phyloP scores from a whole-genome alignment of 2,329 filamentous ascomycete species.

The Xylariales sp. region DNA sequence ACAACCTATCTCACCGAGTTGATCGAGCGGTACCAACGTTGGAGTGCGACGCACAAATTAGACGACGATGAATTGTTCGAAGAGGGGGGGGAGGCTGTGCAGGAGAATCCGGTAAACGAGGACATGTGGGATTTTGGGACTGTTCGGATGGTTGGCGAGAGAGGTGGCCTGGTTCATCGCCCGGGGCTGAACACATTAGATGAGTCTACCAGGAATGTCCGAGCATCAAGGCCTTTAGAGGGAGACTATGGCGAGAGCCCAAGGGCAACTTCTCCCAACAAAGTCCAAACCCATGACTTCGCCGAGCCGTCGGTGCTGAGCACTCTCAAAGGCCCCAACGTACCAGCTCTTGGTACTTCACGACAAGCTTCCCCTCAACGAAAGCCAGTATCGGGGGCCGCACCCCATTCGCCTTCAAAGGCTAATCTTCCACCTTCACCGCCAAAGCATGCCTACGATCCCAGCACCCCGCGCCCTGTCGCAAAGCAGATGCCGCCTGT shows the following conservation, averaged over 20 bases:
- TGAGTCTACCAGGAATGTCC: conserved; percentile 82
- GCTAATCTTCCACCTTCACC: conserved; percentile 71
- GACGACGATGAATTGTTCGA: conserved; percentile 75
- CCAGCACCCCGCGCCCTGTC: conserved; percentile 60
- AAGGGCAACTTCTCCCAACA: conserved; percentile 64
- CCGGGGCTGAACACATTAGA: conserved; percentile 78
- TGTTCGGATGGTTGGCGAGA: conserved; percentile 80
- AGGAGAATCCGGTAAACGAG: conserved; percentile 73
- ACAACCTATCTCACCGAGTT: conserved; percentile 96
- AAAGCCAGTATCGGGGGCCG: conserved; percentile 59
- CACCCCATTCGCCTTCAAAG: conserved; percentile 66
- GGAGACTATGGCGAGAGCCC: conserved; percentile 65
- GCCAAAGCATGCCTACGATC: conserved; percentile 57
- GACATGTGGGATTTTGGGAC: conserved; percentile 99
- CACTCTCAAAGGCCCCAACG: conserved; percentile 64
- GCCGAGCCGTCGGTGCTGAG: conserved; percentile 58
- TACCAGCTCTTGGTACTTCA: conserved; percentile 59
- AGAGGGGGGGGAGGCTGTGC: conserved; percentile 64
- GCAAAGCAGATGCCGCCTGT: conserved; percentile 60
- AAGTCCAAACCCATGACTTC: conserved; percentile 60
- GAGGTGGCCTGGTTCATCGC: conserved; percentile 66
- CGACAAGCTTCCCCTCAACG: conserved; percentile 71
- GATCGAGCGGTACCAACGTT: conserved; percentile 89
- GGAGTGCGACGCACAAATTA: conserved; percentile 83
- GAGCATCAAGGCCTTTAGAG: conserved; percentile 67